Evolutionary conservation across 768 basidiomycete genomes (phyloP).

Genomic region (Kwoniella heveanensis): DNA sequence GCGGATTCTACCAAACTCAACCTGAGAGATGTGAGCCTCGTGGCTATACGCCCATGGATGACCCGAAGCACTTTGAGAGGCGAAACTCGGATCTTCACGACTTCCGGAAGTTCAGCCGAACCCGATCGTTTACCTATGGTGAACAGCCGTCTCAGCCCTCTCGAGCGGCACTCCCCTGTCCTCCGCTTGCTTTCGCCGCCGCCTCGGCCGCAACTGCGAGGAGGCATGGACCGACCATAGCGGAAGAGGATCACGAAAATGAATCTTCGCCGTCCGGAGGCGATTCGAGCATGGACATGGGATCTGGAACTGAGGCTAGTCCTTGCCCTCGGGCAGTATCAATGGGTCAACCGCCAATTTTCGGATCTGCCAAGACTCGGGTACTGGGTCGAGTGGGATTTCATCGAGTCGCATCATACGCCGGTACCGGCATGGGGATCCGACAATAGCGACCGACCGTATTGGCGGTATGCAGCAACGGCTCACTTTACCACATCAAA

Average conservation of each 20-base stretch:
- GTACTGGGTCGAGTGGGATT: conserved; percentile 37
- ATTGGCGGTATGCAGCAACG: no score
- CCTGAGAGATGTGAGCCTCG: conserved; percentile 73
- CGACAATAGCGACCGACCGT: conserved; percentile 3
- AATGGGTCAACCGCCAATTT: conserved; percentile 40
- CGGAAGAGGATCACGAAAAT: conserved; percentile 69
- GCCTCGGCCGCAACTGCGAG: conserved; percentile 56
- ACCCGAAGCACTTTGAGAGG: conserved; percentile 76
- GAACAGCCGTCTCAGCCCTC: conserved; percentile 58
- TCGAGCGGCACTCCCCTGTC: conserved; percentile 35
- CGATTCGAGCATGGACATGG: conserved; percentile 62
- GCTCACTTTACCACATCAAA: not conserved
- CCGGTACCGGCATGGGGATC: conserved; percentile 23
- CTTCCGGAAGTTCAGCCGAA: conserved; percentile 88
- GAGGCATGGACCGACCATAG: conserved; percentile 57
- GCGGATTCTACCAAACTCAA: conserved; percentile 74
- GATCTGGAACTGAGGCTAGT: conserved; percentile 64
- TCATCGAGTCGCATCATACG: conserved; percentile 42
- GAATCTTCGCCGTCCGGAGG: conserved; percentile 64
- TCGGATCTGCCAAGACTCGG: conserved; percentile 47
- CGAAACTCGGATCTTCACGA: conserved; percentile 86
- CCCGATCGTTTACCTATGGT: conserved; percentile 91
- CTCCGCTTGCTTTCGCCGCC: conserved; percentile 51
- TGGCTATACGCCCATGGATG: conserved; percentile 92
- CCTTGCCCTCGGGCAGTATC: conserved; percentile 68